Conservation (phyloP, 257 asterid genomes). For the Solanum gracilifrons region DNA sequence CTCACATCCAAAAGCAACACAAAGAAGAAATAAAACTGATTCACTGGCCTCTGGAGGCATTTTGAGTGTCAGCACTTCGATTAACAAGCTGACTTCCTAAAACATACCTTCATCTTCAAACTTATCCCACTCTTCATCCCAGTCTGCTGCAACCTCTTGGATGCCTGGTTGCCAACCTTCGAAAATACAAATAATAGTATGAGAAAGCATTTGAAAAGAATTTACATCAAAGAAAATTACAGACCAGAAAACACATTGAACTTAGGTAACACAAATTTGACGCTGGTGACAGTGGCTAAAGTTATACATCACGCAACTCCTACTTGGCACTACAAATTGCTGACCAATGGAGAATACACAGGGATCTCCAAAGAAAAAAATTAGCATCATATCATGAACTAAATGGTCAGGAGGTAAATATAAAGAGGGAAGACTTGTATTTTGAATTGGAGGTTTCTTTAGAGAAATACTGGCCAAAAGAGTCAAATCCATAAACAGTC, state of each 20-base stretch:
- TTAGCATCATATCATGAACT: background rate
- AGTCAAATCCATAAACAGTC: background rate
- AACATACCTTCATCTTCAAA: constrained; percentile 88
- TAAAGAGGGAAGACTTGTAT: background rate
- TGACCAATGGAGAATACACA: background rate
- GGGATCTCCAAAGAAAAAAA: background rate
- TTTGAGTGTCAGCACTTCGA: background rate
- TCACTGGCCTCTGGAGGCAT: background rate
- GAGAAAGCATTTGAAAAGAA: background rate
- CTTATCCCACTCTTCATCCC: constrained; percentile 97
- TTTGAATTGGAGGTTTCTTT: background rate
- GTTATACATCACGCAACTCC: background rate
- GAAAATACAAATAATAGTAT: background rate
- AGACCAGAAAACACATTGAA: background rate
- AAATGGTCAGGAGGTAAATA: background rate
- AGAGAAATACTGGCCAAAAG: background rate
- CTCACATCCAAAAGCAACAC: background rate
- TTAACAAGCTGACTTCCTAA: background rate
- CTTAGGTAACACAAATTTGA: background rate
- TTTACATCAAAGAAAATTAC: background rate
- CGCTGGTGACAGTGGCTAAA: background rate
- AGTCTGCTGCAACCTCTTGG: constrained; percentile 86
- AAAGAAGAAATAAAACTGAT: background rate
- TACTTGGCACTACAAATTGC: background rate
- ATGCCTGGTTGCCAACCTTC: constrained; percentile 97